Evolutionary conservation across 225 moss, liverwort and hornwort species (phyloP), one percentile per base, ranked within the genome.

Genomic region (Asterella californica): DNA sequence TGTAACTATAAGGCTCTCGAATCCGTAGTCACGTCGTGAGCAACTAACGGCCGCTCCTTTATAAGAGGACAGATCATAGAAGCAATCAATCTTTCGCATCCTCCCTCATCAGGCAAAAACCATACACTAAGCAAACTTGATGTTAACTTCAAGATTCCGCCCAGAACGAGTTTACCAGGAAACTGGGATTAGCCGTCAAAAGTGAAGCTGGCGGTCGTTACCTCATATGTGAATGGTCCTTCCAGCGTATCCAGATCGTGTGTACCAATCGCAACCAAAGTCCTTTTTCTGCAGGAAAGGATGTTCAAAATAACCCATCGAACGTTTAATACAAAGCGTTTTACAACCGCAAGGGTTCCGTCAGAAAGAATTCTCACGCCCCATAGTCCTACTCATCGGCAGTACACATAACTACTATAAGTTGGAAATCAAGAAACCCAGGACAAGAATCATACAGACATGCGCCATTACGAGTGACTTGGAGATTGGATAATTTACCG

Each of bases 141-240:
- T 75, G 29, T 34, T 57, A 27, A 33, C 75, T 75, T 57, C 75
- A 53, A 21, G 2, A 19, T 14, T 29, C 52, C 63, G 21, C 2
- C 27, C 29, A 50, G 57, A 57, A 5, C 15, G 5, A 21, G 22
- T 57, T 57, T 21, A 34, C 4, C 14, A 66, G 12, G n/a, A 74
- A 49, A 42, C 79, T 66, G 46, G 59, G 27, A 72, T 19, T 25
- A 34, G 55, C 57, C 22, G 33, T 22, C n/a, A n/a, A 22, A 14
- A 32, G 18, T 18, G n/a, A n/a, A 12, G 14, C 10, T 36, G 8
- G 10, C 7, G 68, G 17, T 73, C 14, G 47, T 32, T 76, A 89
- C 99, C 99, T 99, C 99, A 59, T 95, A 99, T 55, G 92, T 90
- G 82, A 99, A 99, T 63, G 95, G 99, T 59, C 99, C 99, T 84